Evolutionary conservation across 331 rosid species (phyloP).

Genomic region (Rhamnella rubrinervis): DNA sequence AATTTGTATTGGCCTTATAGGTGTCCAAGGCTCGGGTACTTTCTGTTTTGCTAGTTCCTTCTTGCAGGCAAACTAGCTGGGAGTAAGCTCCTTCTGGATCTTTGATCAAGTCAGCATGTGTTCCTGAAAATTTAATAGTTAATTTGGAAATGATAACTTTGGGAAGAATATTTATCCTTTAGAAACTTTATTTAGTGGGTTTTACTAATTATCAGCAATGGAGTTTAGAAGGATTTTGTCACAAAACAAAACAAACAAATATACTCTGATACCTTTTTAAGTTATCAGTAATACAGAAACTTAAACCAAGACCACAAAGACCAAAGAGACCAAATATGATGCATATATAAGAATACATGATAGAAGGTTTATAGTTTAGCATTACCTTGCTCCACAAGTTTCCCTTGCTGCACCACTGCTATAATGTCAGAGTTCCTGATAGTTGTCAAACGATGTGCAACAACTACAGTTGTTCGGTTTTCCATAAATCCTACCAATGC

Average conservation of each 20-base stretch:
- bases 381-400: conserved; percentile 63
- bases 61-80: conserved; percentile 69
- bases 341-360: no score
- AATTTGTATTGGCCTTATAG: no score
- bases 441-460: conserved; percentile 73
- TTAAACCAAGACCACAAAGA: no score
- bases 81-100: conserved; percentile 66
- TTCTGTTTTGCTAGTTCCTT: conserved; percentile 7
- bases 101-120: conserved; percentile 46
- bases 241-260: not conserved
- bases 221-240: not conserved
- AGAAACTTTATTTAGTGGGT: not conserved
- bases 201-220: not conserved
- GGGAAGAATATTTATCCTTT: not conserved
- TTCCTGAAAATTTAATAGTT: conserved; percentile 31
- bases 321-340: no score
- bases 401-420: conserved; percentile 67
- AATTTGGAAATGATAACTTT: not conserved
- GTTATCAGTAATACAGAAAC: no score
- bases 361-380: not conserved
- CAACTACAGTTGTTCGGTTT: conserved; percentile 67
- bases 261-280: not conserved
- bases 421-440: conserved; percentile 63
- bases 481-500: conserved; percentile 57
- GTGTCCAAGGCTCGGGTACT: no score